Evolutionary conservation across 2,329 filamentous ascomycete genomes (phyloP), one percentile per base, ranked within the genome.

Genomic region (Ceratocystis colombiana): DNA sequence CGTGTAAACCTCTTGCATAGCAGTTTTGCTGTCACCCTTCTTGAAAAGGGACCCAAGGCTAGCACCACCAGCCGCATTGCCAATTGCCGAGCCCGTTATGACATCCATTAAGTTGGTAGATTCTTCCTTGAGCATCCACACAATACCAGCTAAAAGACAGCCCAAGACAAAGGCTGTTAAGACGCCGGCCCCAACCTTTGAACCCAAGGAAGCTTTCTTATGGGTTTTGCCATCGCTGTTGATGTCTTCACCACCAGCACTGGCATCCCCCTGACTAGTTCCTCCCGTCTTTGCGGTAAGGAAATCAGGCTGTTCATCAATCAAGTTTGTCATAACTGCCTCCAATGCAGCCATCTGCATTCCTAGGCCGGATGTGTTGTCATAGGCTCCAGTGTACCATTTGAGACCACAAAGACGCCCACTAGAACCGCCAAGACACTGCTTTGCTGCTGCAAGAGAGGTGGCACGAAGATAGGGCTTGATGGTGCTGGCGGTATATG

Each of bases 261-360:
- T 72, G 2, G 80, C 76, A 66, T 81, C 73, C 15, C 80, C 79
- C 53, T 73, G 71, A 68, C 80, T 83, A 15, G 79, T 87, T 28
- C 86, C 86, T 63, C 86, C 87, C 1, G 75, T 83, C 3, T 75
- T 71, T 30, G 78, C 73, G 3, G 80, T 82, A 50, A 80, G 75
- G 0, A 80, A 79, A 0, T 74, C 72, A 0, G 70, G 66, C 8
- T 75, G 75, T 5, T 78, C 69, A 45, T 77, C 70, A 62, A 87
- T 81, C 73, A 86, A 77, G 70, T 83, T 85, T 46, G 81, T 80
- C 59, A 88, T 79, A 5, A 87, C 80, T 8, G 87, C 78, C 71
- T 88, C 84, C 73, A 89, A 76, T 1, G 83, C 85, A 1, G 83
- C 80, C 86, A 89, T 89, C 74, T 88, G 85, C 73, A 88, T 85